phyloP scores from a whole-genome alignment of 2,329 filamentous ascomycete genomes.

The Paraphoma chrysanthemicola region DNA sequence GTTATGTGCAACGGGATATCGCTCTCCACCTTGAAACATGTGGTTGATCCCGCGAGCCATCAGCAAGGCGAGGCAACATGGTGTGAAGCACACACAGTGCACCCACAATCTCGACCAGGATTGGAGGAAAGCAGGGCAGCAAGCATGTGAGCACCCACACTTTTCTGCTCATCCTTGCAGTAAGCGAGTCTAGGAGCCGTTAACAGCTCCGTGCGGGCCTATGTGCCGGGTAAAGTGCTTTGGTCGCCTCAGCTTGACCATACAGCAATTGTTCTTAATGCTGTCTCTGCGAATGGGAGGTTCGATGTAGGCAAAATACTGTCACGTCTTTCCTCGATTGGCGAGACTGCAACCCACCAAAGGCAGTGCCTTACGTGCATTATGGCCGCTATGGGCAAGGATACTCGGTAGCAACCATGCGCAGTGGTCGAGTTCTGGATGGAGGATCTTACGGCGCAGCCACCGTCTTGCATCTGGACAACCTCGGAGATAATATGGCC shows the following conservation, averaged over 20 bases:
- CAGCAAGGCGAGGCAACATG: conserved; percentile 1
- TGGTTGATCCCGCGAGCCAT: too few species aligned
- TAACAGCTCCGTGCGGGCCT: conserved; percentile 34
- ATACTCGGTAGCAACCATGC: conserved; percentile 11
- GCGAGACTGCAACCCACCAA: conserved; percentile 25
- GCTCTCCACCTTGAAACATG: neutral
- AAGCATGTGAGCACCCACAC: conserved; percentile 10
- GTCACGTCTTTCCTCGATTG: conserved; percentile 26
- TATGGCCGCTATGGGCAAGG: conserved; percentile 17
- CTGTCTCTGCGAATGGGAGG: conserved; percentile 24
- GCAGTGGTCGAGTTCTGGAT: conserved; percentile 13
- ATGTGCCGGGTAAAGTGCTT: conserved; percentile 39
- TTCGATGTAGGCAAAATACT: conserved; percentile 5
- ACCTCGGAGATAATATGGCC: conserved; percentile 14
- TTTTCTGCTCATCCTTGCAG: conserved; percentile 12
- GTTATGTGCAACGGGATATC: neutral
- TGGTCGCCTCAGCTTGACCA: conserved; percentile 19
- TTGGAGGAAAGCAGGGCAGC: neutral
- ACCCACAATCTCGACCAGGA: neutral
- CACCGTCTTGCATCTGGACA: conserved; percentile 9
- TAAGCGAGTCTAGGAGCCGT: conserved; percentile 26
- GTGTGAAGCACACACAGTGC: conserved; percentile 6
- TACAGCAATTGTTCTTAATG: conserved; percentile 11
- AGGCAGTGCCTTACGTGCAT: conserved; percentile 17
- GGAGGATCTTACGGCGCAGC: conserved; percentile 17